Evolutionary conservation across 768 basidiomycete species (phyloP), one percentile per base, ranked within the genome.

Genomic region (Boletellus ananas): DNA sequence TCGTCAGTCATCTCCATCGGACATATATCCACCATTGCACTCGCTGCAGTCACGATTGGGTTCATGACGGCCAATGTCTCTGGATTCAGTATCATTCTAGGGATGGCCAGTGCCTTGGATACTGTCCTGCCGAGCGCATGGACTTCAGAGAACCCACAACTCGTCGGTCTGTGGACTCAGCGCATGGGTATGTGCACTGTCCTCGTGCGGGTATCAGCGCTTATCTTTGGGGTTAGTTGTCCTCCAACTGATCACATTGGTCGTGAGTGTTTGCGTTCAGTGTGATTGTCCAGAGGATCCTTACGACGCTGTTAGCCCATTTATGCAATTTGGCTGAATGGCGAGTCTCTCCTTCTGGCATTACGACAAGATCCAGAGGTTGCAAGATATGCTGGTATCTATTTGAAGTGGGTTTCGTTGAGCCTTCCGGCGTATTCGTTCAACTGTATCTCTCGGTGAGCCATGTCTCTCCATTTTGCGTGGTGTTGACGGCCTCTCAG

Each of bases 111-210:
- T 51, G 85, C 91, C 0, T 79, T 99, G 29, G 96, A 99, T 64
- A 94, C 95, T 0, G 78, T 99, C 62, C 79, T 97, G 2, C 95
- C 96, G 0, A 81, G 90, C 36, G 94, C 95, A 10, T 99, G 90
- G 93, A 94, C 96, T 0, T 93, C 91, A 3, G 63, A 79, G 3
- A 82, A 90, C 21, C 95, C 94, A 0, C 74, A 84, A 5, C 74
- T 91, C 0, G 92, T 97, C 12, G 94, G 94, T 4, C 75, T 95
- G 2, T 95, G 93, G 94, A 72, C 87, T 12, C 91, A 94, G 64
- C 75, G 94, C 52, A 94, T 93, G 90, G 74, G 87, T 87, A 55
- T 38, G 52, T 53, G 13, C n/a, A 20, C 34, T 3, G 16, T 11
- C 17, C 16, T 31, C 35, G 3, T 23, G n/a, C 31, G 12, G 39